These are phyloP conservation scores for Asterochloris sp. DNA, from an alignment of 139 green algal species.

Conservation along the genomic window DNA sequence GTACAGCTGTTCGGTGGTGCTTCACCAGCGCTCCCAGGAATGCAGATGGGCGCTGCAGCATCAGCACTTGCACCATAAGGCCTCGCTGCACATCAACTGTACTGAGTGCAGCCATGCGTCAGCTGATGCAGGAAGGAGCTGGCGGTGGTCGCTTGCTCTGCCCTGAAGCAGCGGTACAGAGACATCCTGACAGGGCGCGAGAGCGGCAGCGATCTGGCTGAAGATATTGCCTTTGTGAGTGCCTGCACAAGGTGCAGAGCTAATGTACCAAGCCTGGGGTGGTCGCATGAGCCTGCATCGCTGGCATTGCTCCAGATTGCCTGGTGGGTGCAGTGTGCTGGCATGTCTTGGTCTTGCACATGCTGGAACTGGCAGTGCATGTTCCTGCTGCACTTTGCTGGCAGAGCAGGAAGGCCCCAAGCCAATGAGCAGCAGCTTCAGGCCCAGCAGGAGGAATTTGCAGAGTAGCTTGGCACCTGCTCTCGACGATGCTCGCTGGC, in stretches of 20 bases:
- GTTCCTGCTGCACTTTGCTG: too few relatives aligned
- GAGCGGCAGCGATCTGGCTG: not conserved
- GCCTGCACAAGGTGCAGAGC: too few relatives aligned
- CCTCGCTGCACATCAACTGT: not conserved
- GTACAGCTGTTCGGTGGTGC: too few relatives aligned
- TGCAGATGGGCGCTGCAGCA: not conserved
- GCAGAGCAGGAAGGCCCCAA: too few relatives aligned
- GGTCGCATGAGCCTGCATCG: too few relatives aligned
- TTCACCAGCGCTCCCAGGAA: not conserved
- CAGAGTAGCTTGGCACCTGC: not conserved
- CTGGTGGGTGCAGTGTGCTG: too few relatives aligned
- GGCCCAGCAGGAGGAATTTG: not conserved
- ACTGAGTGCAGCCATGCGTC: not conserved
- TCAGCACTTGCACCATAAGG: not conserved
- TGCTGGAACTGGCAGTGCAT: too few relatives aligned
- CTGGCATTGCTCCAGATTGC: too few relatives aligned
- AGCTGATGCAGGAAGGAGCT: slow-evolving; percentile 4
- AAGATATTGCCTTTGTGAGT: slow-evolving; percentile 10
- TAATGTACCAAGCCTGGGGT: too few relatives aligned
- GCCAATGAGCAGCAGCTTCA: too few relatives aligned
- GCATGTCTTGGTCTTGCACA: too few relatives aligned
- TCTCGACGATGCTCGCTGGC: not conserved
- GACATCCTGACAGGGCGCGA: slow-evolving; percentile 6
- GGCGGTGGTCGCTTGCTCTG: slow-evolving; percentile 37
- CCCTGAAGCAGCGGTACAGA: slow-evolving; percentile 34